Base-by-base conservation (phyloP, 345 rosid species). In the Carallia pectinifolia region DNA sequence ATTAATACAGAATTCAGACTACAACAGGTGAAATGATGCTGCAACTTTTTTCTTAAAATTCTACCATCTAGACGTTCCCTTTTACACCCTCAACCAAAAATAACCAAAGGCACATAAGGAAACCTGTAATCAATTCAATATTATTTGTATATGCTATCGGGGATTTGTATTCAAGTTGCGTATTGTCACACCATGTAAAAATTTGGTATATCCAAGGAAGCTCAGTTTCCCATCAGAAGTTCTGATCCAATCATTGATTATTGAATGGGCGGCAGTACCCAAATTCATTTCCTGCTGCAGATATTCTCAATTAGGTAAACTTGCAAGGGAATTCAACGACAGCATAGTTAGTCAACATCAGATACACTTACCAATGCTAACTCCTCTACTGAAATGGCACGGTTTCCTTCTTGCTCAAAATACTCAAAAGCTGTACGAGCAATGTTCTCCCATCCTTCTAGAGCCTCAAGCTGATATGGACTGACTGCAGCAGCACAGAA, bases 171-270 rank as follows among this genome's bases (percentile, higher is more conserved):
- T 86, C 23, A 88, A 76, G 71, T 68, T 82, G 7, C 92, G 74
- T 71, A 85, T 69, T 1, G 92, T 87, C 68, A 90, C 92, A 10
- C 97, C 95, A 75, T 93, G 98, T 68, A 90, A 83, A 75, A 84
- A 87, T 72, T 84, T 93, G 64, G 83, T 85, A 53, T 90, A 93
- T 2, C 97, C 98, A 27, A 48, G 77, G 65, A 86, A 88, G 80
- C 79, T 86, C 74, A 90, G 72, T 68, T 85, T 90, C 74, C 89
- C 86, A 30, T 90, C 96, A 1, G 90, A 82, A 40, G 36, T 74
- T 69, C 92, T 65, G 73, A 90, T 84, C 80, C 88, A 90, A 47
- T 85, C 86, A 30, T 75, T 83, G 58, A 90, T 81, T 53, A 79
- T 27, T 54, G 86, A 76, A 74, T 86, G 84, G 19, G 87, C 78